Evolutionary conservation across 2,329 filamentous ascomycete species (phyloP), one percentile per base, ranked within the genome.

Genomic region (Stachybotrys elegans): DNA sequence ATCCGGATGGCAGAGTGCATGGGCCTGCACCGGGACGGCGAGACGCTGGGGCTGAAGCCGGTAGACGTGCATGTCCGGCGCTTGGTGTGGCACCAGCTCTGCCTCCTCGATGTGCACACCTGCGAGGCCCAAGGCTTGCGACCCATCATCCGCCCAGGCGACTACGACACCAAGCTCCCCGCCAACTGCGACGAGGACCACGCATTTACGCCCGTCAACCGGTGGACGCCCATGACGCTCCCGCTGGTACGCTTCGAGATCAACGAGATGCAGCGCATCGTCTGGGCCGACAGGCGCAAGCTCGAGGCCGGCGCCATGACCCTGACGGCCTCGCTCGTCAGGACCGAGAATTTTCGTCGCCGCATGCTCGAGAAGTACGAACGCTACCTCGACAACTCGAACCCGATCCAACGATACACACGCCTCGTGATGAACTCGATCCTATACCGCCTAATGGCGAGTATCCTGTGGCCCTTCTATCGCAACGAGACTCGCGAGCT

Each of bases 1-100:
- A 82, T 89, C 34, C 75, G 86, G 14, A 77, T 89, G 59, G 86
- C 84, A 6, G 83, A 89, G 65, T 88, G 84, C 55, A 88, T 89
- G 82, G 84, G 84, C 2, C 66, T 90, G 16, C 83, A 90, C 57
- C 76, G 83, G 8, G 86, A 90, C 51, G 83, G 83, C 14, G 75
- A 79, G 35, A 72, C 75, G 9, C 88, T 86, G 54, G 79, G 77
- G 2, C 72, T 85, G 45, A 78, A 73, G 3, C 75, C 85, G 0
- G 66, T 88, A 3, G 85, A 90, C 53, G 82, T 80, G 1, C 84
- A 90, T 43, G 72, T 88, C 4, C 78, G 86, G 12, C 78, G 86
- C 5, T 66, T 89, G 31, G 72, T 89, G 25, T 90, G 86, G 86
- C 83, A 88, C 57, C 85, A 90, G 54, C 71, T 91, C 17, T 88